A percentile compares a stretch with the other conserved stretches of the same genome.
phyloP scores from a whole-genome alignment of 1,139 yeast species.

The Taiozyma onychis region DNA sequence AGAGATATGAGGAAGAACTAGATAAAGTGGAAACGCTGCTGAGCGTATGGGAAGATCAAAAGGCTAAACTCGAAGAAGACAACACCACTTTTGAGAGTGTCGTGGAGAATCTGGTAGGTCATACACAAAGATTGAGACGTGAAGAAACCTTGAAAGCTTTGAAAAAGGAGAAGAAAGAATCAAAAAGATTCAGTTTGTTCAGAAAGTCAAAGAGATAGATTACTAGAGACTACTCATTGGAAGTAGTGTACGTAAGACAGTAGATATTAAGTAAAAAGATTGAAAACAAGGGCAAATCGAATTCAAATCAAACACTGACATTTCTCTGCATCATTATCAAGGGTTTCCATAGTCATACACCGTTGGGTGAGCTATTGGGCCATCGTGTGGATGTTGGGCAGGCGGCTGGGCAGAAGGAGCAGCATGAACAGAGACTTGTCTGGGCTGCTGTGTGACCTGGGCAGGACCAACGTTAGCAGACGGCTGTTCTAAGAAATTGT shows the following conservation, averaged over 20 bases:
- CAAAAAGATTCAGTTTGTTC: conserved; percentile 10
- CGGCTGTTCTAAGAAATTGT: conserved; percentile 9
- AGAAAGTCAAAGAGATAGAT: conserved; percentile 11
- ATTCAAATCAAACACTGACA: neutral
- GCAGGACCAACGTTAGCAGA: neutral
- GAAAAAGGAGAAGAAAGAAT: conserved; percentile 19
- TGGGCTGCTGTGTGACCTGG: neutral
- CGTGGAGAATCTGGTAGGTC: conserved; percentile 66
- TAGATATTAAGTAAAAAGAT: neutral
- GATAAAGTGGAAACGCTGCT: conserved; percentile 30
- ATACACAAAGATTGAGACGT: conserved; percentile 53
- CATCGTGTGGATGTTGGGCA: neutral
- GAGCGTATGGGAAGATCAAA: conserved; percentile 45
- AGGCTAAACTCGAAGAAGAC: conserved; percentile 40
- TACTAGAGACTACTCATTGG: neutral
- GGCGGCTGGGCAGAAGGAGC: neutral
- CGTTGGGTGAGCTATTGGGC: neutral
- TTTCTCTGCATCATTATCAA: neutral
- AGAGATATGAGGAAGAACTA: conserved; percentile 20
- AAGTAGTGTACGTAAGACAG: neutral
- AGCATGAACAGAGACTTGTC: neutral
- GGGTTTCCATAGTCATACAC: neutral
- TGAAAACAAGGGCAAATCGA: neutral
- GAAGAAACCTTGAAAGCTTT: conserved; percentile 36
- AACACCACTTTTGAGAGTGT: conserved; percentile 64